Evolutionary conservation across 2,329 filamentous ascomycete species (phyloP).

Genomic region (Ascochyta fabae): DNA sequence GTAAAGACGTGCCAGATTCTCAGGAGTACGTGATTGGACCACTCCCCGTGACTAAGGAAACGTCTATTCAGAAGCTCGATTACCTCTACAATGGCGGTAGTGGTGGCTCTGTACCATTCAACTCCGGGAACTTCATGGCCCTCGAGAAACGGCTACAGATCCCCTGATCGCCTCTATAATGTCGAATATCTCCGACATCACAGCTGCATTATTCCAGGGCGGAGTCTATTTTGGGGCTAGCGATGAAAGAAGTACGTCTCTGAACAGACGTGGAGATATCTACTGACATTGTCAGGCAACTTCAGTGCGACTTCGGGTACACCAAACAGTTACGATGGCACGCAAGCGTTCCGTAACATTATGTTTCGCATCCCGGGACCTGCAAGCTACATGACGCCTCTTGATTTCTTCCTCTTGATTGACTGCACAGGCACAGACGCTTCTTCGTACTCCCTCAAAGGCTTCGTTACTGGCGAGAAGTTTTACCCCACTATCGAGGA

Average conservation of each 20-base stretch:
- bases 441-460: slow-evolving; percentile 52
- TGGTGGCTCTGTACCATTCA: slow-evolving; percentile 38
- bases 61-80: slow-evolving; percentile 34
- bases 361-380: slow-evolving; percentile 53
- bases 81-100: slow-evolving; percentile 47
- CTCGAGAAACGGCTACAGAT: slow-evolving; percentile 38
- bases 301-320: slow-evolving; percentile 38
- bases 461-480: slow-evolving; percentile 48
- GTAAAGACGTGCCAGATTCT: slow-evolving; percentile 51
- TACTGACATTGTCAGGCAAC: slow-evolving; percentile 18
- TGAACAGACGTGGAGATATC: not conserved
- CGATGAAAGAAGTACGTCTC: not conserved
- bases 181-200: slow-evolving; percentile 57
- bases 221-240: slow-evolving; percentile 32
- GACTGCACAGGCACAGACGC: slow-evolving; percentile 55
- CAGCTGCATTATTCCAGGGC: slow-evolving; percentile 47
- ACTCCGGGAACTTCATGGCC: slow-evolving; percentile 32
- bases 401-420: slow-evolving; percentile 56
- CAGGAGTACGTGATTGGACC: slow-evolving; percentile 58
- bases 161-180: slow-evolving; percentile 50
- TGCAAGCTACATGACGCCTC: slow-evolving; percentile 50
- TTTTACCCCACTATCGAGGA: slow-evolving; percentile 60
- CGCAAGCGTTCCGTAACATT: slow-evolving; percentile 48
- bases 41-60: slow-evolving; percentile 51
- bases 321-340: slow-evolving; percentile 49